Percentiles rank a stretch among this genome's conserved stretches.
Evolutionary conservation across 306 rosid species (phyloP).

Genomic region (Glycine soja): DNA sequence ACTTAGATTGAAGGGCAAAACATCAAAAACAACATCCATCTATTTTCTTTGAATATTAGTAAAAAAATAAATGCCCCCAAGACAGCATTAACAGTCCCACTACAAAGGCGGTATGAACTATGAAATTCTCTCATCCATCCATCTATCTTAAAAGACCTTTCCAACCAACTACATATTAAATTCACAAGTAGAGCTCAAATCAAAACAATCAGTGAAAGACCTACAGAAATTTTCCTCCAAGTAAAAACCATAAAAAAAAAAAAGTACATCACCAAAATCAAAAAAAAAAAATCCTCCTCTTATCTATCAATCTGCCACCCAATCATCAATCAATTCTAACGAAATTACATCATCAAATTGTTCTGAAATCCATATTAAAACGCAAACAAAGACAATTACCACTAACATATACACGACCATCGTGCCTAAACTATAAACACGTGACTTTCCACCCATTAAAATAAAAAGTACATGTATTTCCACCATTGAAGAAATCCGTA

Average conservation of each 20-base stretch:
- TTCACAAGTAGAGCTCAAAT: not conserved
- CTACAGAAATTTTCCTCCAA: not conserved
- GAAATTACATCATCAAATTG: not conserved
- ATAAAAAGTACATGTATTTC: not conserved
- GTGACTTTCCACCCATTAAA: not conserved
- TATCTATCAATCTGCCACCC: not conserved
- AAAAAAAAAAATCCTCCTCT: not conserved
- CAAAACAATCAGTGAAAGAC: constrained; percentile 20
- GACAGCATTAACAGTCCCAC: not conserved
- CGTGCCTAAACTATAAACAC: not conserved
- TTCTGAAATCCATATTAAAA: constrained; percentile 10
- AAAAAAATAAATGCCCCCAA: not conserved
- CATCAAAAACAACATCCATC: not conserved
- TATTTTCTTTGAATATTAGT: not conserved
- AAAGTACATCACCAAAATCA: not conserved
- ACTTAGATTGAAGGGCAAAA: not conserved
- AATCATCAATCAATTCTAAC: constrained; percentile 20
- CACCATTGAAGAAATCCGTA: constrained; percentile 27
- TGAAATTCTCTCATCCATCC: not conserved
- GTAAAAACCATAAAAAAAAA: constrained; percentile 9
- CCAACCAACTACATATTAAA: constrained; percentile 28
- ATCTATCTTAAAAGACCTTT: constrained; percentile 26
- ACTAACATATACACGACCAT: not conserved
- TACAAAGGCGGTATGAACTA: not conserved
- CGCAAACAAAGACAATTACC: not conserved